These are phyloP conservation scores for Penicillium freii DNA, from an alignment of 2,329 filamentous ascomycete species.

Conservation along the genomic window DNA sequence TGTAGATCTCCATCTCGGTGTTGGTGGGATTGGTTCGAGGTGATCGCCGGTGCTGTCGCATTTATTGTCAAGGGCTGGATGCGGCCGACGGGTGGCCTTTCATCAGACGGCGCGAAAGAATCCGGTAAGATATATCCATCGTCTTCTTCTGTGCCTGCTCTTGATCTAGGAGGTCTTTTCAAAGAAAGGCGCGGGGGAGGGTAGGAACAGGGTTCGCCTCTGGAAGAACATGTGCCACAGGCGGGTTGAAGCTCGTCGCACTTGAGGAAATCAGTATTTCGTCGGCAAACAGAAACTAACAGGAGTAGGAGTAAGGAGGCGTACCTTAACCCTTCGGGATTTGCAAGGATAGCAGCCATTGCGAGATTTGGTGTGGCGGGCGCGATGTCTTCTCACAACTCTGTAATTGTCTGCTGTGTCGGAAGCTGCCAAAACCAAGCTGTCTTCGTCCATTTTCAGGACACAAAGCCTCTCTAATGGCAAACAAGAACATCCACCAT, in stretches of 20 bases:
- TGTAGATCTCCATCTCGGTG: not conserved
- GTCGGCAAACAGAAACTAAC: not conserved
- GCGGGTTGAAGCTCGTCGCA: not conserved
- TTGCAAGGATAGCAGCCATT: conserved; percentile 1
- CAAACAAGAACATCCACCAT: not conserved
- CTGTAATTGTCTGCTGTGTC: not conserved
- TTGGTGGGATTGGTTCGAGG: not conserved
- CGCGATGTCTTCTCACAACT: not conserved
- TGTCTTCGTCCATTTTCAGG: not conserved
- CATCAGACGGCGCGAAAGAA: not conserved
- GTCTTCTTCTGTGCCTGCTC: not conserved
- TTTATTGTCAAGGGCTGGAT: not conserved
- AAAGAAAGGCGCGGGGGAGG: not conserved
- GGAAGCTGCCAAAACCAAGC: not conserved
- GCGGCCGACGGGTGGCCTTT: not conserved
- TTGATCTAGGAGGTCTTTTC: not conserved
- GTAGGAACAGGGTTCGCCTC: not conserved
- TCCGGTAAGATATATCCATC: not conserved
- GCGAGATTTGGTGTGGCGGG: not conserved
- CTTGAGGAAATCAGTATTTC: not conserved
- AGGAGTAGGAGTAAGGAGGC: not conserved
- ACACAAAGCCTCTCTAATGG: not conserved
- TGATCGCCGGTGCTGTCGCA: not conserved
- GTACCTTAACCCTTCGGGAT: not conserved
- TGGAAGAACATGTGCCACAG: not conserved